Conservation (phyloP, 768 basidiomycete species). For the Trametes gibbosa region DNA sequence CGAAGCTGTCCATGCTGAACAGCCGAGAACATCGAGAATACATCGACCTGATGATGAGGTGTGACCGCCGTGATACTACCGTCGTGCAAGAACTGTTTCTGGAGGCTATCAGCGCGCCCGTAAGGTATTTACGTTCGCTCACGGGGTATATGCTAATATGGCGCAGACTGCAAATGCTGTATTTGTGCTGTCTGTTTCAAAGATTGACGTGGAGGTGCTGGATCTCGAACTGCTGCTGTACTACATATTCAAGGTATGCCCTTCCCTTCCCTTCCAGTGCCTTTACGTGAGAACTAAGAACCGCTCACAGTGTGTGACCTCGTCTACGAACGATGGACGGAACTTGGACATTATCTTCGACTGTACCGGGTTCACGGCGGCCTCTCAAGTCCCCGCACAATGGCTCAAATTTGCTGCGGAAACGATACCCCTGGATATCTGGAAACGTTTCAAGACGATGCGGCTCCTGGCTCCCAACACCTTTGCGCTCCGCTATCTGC, state of each 20-base stretch:
- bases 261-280: neutral
- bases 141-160: neutral
- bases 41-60: conserved; percentile 63
- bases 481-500: conserved; percentile 68
- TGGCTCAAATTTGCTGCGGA: conserved; percentile 80
- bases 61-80: conserved; percentile 56
- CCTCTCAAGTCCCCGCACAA: conserved; percentile 76
- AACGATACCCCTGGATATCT: conserved; percentile 68
- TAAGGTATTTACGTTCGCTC: neutral
- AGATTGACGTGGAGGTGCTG: conserved; percentile 74
- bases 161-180: conserved; percentile 42
- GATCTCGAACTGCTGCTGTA: conserved; percentile 78
- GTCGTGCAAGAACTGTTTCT: conserved; percentile 67
- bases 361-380: conserved; percentile 72
- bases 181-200: conserved; percentile 65
- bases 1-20: conserved; percentile 49
- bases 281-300: neutral
- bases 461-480: conserved; percentile 76
- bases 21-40: conserved; percentile 61
- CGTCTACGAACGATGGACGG: conserved; percentile 45
- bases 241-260: conserved; percentile 68
- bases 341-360: conserved; percentile 75
- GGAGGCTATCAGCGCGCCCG: conserved; percentile 34
- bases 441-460: conserved; percentile 54
- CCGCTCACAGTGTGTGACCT: conserved; percentile 46